Base-by-base conservation (phyloP, 2,329 filamentous ascomycete genomes). In the Ceratocystiopsis brevicomis region DNA sequence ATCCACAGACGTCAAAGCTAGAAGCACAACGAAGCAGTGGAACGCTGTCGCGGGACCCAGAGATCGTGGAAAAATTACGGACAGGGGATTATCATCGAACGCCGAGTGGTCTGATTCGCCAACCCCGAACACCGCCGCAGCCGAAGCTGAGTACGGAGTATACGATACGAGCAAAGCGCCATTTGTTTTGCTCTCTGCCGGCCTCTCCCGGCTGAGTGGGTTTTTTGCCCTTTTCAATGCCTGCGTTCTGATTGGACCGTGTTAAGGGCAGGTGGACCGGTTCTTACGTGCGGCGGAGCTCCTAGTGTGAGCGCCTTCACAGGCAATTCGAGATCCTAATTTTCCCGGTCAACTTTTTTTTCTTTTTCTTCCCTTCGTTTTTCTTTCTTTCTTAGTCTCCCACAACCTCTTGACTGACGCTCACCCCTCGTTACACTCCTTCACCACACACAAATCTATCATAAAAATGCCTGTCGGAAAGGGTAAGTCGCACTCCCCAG, bases 381-480 rank as follows among this genome's bases (percentile, higher is more conserved):
- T 19, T 40, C 32, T 34, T 16, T 40, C n/a, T 14, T 40, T 41
- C 13, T 36, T 36, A 19, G n/a, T n/a, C 15, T 35, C 21, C 6
- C 13, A 30, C 13, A 30, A 18, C 45, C n/a, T 19, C 33, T 37
- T 37, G 37, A 34, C n/a, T 38, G 10, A 35, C 13, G n/a, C 12
- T 36, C 32, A 3, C 25, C 16, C 4, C 35, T 38, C 32, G 43
- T 58, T 38, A 18, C 30, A 15, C 32, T 30, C 39, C 19, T 35
- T 25, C 35, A 21, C 40, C 16, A 33, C 30, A 35, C 45, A 35
- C 59, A 57, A 17, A 40, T 5, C 55, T 50, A 33, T 41, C 37
- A 16, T 34, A 57, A 67, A 61, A 57, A 66, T 66, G 59, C 53
- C 51, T 57, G 61, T 59, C 56, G 55, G 58, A 55, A 55, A 60